Conservation (phyloP, 352 stramenopile species). For the Phytophthora pinifolia region DNA sequence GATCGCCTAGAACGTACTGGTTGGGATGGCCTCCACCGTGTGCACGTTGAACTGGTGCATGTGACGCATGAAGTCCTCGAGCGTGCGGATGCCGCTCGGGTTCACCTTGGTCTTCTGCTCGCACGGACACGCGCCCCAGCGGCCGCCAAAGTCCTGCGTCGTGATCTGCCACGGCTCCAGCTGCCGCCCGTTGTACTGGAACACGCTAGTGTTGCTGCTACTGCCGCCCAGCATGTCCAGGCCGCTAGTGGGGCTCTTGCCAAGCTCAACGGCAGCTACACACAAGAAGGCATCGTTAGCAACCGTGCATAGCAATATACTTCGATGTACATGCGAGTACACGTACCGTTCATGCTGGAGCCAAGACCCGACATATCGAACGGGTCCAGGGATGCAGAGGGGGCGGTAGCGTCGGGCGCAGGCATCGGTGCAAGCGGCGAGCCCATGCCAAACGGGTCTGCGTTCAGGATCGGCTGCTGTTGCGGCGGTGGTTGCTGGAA, state of each 20-base stretch:
- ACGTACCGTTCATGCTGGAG: constrained; percentile 71
- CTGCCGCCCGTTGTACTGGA: constrained; percentile 81
- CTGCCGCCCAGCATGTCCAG: constrained; percentile 35
- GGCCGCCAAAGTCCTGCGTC: constrained; percentile 84
- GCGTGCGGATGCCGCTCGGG: constrained; percentile 71
- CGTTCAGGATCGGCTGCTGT: constrained; percentile 36
- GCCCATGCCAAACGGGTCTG: constrained; percentile 71
- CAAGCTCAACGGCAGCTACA: constrained; percentile 45
- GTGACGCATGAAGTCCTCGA: constrained; percentile 82
- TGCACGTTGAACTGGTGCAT: constrained; percentile 82
- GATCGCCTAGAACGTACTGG: constrained; percentile 60
- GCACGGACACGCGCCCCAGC: constrained; percentile 79
- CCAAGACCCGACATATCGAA: constrained; percentile 76
- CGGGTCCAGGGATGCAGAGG: constrained; percentile 51
- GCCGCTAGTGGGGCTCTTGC: constrained; percentile 33
- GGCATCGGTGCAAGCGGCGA: constrained; percentile 36
- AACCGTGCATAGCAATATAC: constrained; percentile 1
- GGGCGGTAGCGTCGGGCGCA: constrained; percentile 27
- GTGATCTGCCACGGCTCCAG: constrained; percentile 87
- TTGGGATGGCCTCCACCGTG: constrained; percentile 82
- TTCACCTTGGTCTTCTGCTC: constrained; percentile 88
- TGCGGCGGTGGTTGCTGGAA: constrained; percentile 35
- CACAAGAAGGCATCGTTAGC: constrained; percentile 3
- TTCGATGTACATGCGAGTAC: not conserved
- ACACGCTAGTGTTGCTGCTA: constrained; percentile 34